A percentile compares a stretch with the other conserved stretches of the same genome.
These are phyloP conservation scores for Glomus cerebriforme DNA, from an alignment of 192 early-diverging fungal genomes.

Conservation along the genomic window DNA sequence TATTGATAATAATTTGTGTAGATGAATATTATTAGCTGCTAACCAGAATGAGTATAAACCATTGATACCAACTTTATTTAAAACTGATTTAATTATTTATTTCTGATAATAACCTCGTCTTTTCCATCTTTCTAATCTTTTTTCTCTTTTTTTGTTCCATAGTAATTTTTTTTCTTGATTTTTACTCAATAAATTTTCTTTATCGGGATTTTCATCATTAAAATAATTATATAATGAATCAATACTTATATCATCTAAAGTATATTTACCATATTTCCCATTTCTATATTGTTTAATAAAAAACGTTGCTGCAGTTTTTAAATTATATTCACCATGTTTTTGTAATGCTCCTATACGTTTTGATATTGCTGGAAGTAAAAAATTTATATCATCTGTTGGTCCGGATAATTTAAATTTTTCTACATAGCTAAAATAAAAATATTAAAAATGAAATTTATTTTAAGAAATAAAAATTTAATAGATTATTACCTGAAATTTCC, in stretches of 20 bases:
- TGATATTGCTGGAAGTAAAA: slow-evolving; percentile 67
- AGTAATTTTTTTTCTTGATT: slow-evolving; percentile 23
- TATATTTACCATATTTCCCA: slow-evolving; percentile 78
- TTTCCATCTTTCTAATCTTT: slow-evolving; percentile 29
- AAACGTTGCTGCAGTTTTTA: slow-evolving; percentile 65
- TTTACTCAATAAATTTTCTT: slow-evolving; percentile 23
- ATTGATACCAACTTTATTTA: too few species aligned
- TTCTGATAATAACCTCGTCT: slow-evolving; percentile 4
- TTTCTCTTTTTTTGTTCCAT: slow-evolving; percentile 9
- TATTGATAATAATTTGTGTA: too few species aligned
- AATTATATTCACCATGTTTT: slow-evolving; percentile 66
- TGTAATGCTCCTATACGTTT: slow-evolving; percentile 66
- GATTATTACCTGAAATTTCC: slow-evolving; percentile 46
- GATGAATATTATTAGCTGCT: too few species aligned
- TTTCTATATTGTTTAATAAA: slow-evolving; percentile 81
- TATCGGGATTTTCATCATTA: slow-evolving; percentile 28
- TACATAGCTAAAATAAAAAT: slow-evolving; percentile 49
- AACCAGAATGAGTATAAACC: too few species aligned
- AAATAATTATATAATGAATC: slow-evolving; percentile 56
- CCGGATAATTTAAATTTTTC: slow-evolving; percentile 53
- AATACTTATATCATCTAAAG: slow-evolving; percentile 76
- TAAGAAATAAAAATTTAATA: not conserved
- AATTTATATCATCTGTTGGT: slow-evolving; percentile 72
- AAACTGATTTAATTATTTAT: too few species aligned
- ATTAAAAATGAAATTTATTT: not conserved